Percentiles rank a stretch among this genome's conserved stretches.
Evolutionary conservation across 257 asterid species (phyloP).

Genomic region (Solanum pinnatisectum): DNA sequence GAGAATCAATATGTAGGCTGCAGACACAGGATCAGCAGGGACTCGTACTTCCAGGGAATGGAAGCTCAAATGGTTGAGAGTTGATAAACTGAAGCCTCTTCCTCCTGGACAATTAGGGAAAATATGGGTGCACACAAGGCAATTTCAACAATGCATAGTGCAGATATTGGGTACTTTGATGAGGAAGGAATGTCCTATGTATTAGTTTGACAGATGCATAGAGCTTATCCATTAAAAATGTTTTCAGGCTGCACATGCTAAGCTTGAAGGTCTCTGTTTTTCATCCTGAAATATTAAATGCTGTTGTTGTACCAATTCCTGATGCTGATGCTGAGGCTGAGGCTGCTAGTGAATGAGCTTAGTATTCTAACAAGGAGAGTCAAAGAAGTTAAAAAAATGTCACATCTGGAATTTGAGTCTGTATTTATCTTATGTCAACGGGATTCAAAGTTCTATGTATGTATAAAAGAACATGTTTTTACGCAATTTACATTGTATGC

Average conservation of each 20-base stretch:
- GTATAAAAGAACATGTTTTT: background rate
- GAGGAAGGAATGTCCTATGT: conserved; percentile 63
- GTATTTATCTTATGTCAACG: background rate
- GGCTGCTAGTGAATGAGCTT: background rate
- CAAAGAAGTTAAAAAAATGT: background rate
- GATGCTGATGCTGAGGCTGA: conserved; percentile 49
- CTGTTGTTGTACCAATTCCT: conserved; percentile 85
- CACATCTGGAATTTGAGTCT: background rate
- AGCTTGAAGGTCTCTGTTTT: conserved; percentile 85
- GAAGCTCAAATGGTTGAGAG: conserved; percentile 62
- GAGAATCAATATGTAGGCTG: conserved; percentile 18
- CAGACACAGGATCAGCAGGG: conserved; percentile 77
- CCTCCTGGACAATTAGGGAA: conserved; percentile 77
- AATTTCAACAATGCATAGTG: conserved; percentile 50
- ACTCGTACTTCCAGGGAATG: conserved; percentile 54
- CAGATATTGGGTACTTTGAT: conserved; percentile 85
- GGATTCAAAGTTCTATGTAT: background rate
- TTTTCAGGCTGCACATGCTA: conserved; percentile 95
- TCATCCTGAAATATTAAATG: conserved; percentile 78
- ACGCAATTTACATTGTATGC: background rate
- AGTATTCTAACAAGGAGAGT: background rate
- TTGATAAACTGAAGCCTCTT: conserved; percentile 58
- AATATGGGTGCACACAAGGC: conserved; percentile 75
- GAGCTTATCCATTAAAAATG: conserved; percentile 86
- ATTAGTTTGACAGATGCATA: conserved; percentile 75